phyloP scores from a whole-genome alignment of 1,284 basidiomycete species.

The Sporisorium exsertum region DNA sequence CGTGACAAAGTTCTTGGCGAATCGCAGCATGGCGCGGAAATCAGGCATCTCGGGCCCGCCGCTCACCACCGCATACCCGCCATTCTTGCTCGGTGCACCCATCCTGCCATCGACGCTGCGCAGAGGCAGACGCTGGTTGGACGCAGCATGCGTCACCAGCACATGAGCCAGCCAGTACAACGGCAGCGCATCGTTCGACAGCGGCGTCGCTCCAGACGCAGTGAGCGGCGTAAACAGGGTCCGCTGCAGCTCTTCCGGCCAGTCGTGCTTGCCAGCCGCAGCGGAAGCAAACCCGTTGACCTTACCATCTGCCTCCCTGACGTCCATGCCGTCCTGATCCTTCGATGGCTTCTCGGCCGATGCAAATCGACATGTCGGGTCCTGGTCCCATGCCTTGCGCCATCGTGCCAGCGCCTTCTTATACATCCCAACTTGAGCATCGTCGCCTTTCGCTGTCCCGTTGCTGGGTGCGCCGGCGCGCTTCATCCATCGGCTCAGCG shows the following conservation, averaged over 20 bases:
- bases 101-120: constrained; percentile 33
- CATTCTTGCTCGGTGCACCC: constrained; percentile 27
- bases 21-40: constrained; percentile 56
- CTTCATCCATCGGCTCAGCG: constrained; percentile 45
- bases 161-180: constrained; percentile 63
- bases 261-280: constrained; percentile 18
- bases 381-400: constrained; percentile 60
- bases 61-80: constrained; percentile 21
- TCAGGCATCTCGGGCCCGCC: constrained; percentile 47
- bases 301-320: constrained; percentile 11
- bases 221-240: constrained; percentile 56
- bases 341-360: constrained; percentile 32
- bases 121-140: constrained; percentile 43
- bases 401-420: constrained; percentile 55
- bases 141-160: constrained; percentile 56
- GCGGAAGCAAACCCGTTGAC: constrained; percentile 6
- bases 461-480: constrained; percentile 5
- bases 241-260: constrained; percentile 30
- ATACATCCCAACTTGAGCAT: constrained; percentile 43
- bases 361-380: constrained; percentile 50
- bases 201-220: constrained; percentile 58
- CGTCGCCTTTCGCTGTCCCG: constrained; percentile 6
- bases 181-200: constrained; percentile 61
- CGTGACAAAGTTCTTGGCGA: constrained; percentile 58
- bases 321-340: constrained; percentile 9